Base-by-base conservation (phyloP, 2,329 filamentous ascomycete genomes). In the Pseudonectria buxi region DNA sequence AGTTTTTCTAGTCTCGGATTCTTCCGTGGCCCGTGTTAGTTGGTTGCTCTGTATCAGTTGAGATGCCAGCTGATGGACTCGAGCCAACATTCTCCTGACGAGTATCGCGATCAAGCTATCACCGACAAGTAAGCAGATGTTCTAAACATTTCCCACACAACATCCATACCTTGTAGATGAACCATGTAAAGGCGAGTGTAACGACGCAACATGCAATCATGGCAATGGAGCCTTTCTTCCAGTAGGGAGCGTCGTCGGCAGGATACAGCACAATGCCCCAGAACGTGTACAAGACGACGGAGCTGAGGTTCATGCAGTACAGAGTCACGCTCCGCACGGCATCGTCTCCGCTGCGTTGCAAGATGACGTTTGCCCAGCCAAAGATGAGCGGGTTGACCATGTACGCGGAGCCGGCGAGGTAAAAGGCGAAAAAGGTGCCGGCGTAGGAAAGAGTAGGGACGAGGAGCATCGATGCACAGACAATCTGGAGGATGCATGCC, bases 181-280 rank as follows among this genome's bases (percentile, higher is more conserved):
- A 30, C 45, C 45, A 47, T 14, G 46, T 44, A 14, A 48, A 47
- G 7, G 42, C 35, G 13, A 46, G 38, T 42, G 46, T 47, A 3
- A 47, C 36, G 4, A n/a, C 27, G 5, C 35, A 41, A 2, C 45
- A 42, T 7, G 30, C 35, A 2, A 53, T 30, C 24, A 56, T 50
- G 0, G 47, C 40, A 16, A 56, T 56, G 3, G 45, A 49, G 0
- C 54, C 54, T 14, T 49, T 57, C 26, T 45, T 41, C 49, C 65
- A 67, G 34, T 67, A 67, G 3, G 64, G 63, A 0, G 63, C 63
- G 39, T 68, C 61, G 5, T 54, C 56, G 1, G 63, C 63, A 10
- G 61, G 52, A 29, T 68, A 68, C 7, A 69, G 43, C 0, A 55
- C 47, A 5, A 69, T 64, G 0, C 64, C 65, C 65, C 65, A 69